Percentiles rank a stretch among this genome's conserved stretches.
These are phyloP conservation scores for Candida tibetensis DNA, from an alignment of 805 yeast species.

Conservation along the genomic window DNA sequence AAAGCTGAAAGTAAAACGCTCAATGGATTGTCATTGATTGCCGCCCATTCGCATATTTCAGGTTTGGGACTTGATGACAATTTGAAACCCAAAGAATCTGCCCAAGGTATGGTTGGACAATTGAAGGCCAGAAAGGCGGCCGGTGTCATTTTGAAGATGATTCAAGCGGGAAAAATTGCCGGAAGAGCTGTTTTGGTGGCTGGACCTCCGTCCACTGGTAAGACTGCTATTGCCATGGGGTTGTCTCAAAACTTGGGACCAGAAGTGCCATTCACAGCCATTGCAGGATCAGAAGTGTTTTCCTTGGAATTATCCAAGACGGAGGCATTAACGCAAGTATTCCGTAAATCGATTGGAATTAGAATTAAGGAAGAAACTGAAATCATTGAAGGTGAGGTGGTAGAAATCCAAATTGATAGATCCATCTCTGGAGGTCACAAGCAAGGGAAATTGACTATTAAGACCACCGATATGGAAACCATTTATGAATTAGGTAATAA, in stretches of 20 bases:
- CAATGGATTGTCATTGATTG: conserved; percentile 65
- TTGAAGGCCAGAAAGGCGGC: conserved; percentile 93
- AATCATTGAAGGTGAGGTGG: conserved; percentile 97
- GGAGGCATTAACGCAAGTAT: conserved; percentile 94
- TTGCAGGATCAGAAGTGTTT: conserved; percentile 92
- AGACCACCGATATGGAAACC: conserved; percentile 98
- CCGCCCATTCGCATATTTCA: conserved; percentile 97
- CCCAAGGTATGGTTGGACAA: conserved; percentile 98
- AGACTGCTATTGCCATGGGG: conserved; percentile 97
- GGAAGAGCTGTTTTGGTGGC: conserved; percentile 95
- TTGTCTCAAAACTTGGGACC: conserved; percentile 67
- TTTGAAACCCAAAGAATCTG: conserved; percentile 69
- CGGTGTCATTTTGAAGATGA: conserved; percentile 89
- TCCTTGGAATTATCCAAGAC: conserved; percentile 92
- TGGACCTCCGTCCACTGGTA: conserved; percentile 98
- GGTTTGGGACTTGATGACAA: conserved; percentile 96
- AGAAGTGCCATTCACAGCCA: conserved; percentile 91
- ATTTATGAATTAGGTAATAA: conserved; percentile 92
- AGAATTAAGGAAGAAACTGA: conserved; percentile 96
- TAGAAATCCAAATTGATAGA: conserved; percentile 91
- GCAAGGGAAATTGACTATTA: conserved; percentile 95
- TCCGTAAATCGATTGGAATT: conserved; percentile 92
- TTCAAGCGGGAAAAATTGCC: conserved; percentile 90
- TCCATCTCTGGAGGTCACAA: conserved; percentile 96
- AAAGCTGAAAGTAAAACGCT: conserved; percentile 33